These are phyloP conservation scores for Dioszegia hungarica DNA, from an alignment of 768 basidiomycete genomes.

Conservation along the genomic window DNA sequence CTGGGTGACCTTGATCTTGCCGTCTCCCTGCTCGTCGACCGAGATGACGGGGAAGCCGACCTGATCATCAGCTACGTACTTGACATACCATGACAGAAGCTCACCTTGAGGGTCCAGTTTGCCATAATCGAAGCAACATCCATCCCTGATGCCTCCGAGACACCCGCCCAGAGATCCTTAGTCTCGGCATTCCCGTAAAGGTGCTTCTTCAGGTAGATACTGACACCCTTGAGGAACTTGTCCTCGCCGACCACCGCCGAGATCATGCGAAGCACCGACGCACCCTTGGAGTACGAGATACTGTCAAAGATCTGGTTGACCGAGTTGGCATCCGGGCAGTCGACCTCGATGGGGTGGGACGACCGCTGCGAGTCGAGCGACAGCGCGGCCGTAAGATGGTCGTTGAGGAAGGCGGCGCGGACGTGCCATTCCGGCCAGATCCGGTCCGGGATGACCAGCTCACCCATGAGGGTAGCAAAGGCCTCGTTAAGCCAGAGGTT, in stretches of 20 bases:
- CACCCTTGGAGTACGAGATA: slow-evolving; percentile 69
- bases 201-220: slow-evolving; percentile 83
- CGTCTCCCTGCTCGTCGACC: slow-evolving; percentile 68
- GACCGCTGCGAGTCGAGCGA: slow-evolving; percentile 76
- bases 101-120: slow-evolving; percentile 74
- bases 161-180: slow-evolving; percentile 80
- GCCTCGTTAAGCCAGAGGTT: slow-evolving; percentile 47
- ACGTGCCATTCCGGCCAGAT: slow-evolving; percentile 75
- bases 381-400: slow-evolving; percentile 70
- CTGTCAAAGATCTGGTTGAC: slow-evolving; percentile 88
- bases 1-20: slow-evolving; percentile 70
- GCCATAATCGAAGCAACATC: slow-evolving; percentile 79
- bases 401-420: slow-evolving; percentile 72
- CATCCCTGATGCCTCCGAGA: slow-evolving; percentile 64
- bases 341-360: slow-evolving; percentile 89
- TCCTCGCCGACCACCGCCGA: slow-evolving; percentile 83
- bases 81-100: no score
- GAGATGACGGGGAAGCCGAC: slow-evolving; percentile 85
- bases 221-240: slow-evolving; percentile 78
- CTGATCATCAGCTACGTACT: no score
- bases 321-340: slow-evolving; percentile 76
- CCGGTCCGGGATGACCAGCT: slow-evolving; percentile 72
- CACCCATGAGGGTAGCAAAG: slow-evolving; percentile 88
- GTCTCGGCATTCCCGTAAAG: slow-evolving; percentile 81
- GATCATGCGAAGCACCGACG: slow-evolving; percentile 85